phyloP scores from a whole-genome alignment of 148 eudicot species.

The Vaccinium darrowii region DNA sequence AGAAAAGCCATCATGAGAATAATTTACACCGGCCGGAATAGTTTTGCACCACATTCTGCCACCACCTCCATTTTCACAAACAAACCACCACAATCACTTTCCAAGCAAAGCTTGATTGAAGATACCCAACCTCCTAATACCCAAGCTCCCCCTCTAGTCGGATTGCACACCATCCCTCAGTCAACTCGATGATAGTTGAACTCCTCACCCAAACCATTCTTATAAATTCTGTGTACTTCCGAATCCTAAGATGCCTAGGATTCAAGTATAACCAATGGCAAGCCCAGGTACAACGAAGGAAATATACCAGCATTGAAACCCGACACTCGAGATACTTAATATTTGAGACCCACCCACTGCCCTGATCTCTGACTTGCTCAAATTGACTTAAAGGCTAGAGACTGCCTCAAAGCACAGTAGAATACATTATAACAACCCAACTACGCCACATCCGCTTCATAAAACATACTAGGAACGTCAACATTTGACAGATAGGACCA shows the following conservation, averaged over 20 bases:
- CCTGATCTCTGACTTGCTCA: too few species aligned
- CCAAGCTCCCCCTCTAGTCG: not conserved
- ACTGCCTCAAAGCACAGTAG: too few species aligned
- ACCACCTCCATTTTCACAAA: not conserved
- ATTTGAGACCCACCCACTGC: not conserved
- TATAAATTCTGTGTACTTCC: not conserved
- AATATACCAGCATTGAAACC: not conserved
- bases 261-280: not conserved
- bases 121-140: not conserved
- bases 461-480: not conserved
- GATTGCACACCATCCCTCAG: not conserved
- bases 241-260: not conserved
- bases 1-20: not conserved
- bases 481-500: not conserved
- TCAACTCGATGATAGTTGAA: not conserved
- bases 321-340: not conserved
- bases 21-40: not conserved
- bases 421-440: too few species aligned
- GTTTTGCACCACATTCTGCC: not conserved
- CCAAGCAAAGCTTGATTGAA: not conserved
- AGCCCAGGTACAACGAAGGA: not conserved
- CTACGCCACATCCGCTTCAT: too few species aligned
- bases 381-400: too few species aligned
- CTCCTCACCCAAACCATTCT: not conserved
- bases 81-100: not conserved